phyloP scores from a whole-genome alignment of 2,329 filamentous ascomycete genomes.

The Paecilomyces fulvus region DNA sequence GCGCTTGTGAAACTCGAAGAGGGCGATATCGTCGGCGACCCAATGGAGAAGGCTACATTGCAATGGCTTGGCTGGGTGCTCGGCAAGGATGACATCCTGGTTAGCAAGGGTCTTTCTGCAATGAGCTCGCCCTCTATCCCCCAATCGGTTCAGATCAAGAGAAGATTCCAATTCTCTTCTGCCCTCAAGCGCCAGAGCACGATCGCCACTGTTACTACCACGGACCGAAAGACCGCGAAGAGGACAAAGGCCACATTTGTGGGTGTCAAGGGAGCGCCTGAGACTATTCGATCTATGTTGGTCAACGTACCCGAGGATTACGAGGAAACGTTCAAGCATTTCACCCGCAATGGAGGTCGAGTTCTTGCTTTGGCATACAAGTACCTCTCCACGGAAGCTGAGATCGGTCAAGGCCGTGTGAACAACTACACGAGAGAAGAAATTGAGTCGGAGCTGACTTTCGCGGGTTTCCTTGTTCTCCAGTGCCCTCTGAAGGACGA shows the following conservation, averaged over 20 bases:
- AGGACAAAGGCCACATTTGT: constrained; percentile 82
- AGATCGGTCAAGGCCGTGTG: constrained; percentile 75
- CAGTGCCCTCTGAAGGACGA: constrained; percentile 96
- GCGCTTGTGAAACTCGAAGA: constrained; percentile 94
- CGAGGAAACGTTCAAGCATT: constrained; percentile 97
- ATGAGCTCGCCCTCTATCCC: constrained; percentile 35
- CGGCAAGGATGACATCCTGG: constrained; percentile 79
- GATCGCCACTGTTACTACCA: constrained; percentile 70
- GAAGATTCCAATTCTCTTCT: constrained; percentile 97
- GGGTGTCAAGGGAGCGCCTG: constrained; percentile 91
- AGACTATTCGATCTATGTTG: constrained; percentile 94
- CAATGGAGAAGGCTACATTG: constrained; percentile 97
- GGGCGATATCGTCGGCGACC: constrained; percentile 92
- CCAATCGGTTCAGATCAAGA: constrained; percentile 86
- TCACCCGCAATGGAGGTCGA: constrained; percentile 89
- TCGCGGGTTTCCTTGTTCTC: constrained; percentile 91
- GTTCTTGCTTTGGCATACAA: constrained; percentile 93
- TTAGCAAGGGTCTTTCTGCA: constrained; percentile 48
- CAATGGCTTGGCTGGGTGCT: constrained; percentile 83
- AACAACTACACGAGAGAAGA: constrained; percentile 92
- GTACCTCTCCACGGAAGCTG: constrained; percentile 70
- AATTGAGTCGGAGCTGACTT: constrained; percentile 73
- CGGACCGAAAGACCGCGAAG: constrained; percentile 62
- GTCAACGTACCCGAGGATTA: constrained; percentile 75
- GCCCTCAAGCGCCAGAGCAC: constrained; percentile 93